Evolutionary conservation across 1,284 basidiomycete genomes (phyloP).

Genomic region (Gomphus bonarii): DNA sequence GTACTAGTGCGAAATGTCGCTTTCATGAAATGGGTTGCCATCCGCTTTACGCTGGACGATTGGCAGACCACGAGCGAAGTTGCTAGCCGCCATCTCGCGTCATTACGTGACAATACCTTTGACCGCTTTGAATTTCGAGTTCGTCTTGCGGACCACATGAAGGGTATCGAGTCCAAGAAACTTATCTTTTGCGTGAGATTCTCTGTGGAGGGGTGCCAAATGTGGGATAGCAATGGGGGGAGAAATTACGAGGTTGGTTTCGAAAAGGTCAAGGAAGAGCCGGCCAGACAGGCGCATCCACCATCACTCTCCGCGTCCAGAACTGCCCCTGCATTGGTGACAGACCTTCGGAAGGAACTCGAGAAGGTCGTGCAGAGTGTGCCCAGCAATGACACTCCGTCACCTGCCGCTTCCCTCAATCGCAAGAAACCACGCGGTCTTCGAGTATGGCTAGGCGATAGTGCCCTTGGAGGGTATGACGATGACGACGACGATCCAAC

Average conservation of each 20-base stretch:
- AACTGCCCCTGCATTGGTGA: neutral
- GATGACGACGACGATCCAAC: neutral
- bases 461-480: neutral
- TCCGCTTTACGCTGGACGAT: slow-evolving; percentile 87
- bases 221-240: slow-evolving; percentile 89
- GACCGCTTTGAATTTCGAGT: slow-evolving; percentile 35
- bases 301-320: neutral
- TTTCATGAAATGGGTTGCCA: slow-evolving; percentile 81
- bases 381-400: neutral
- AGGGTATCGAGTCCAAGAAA: slow-evolving; percentile 65
- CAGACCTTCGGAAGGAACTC: neutral
- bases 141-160: slow-evolving; percentile 20
- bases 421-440: neutral
- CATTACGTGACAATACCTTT: slow-evolving; percentile 43
- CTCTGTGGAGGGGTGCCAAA: slow-evolving; percentile 56
- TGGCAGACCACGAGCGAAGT: slow-evolving; percentile 98
- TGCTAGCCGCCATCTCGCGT: slow-evolving; percentile 66
- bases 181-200: slow-evolving; percentile 79
- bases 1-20: slow-evolving; percentile 80
- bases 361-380: neutral
- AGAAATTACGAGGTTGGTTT: slow-evolving; percentile 73
- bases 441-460: neutral
- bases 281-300: neutral
- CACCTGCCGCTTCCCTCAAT: neutral
- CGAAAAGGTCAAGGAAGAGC: slow-evolving; percentile 17